A percentile compares a stretch with the other conserved stretches of the same genome.
These are phyloP conservation scores for Aspergillus spinulosporus DNA, from an alignment of 2,329 filamentous ascomycete genomes.

Conservation along the genomic window DNA sequence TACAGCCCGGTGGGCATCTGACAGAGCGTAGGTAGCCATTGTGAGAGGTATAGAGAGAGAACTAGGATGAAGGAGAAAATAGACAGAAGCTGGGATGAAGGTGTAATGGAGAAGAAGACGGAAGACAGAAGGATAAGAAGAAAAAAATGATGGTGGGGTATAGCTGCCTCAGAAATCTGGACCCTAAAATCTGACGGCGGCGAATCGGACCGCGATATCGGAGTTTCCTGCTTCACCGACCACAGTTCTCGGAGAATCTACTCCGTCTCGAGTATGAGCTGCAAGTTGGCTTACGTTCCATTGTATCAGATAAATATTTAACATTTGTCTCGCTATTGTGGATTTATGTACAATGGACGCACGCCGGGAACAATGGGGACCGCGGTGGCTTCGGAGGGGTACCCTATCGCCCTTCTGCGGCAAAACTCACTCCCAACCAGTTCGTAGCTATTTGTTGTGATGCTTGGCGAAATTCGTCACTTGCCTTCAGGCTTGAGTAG, in stretches of 20 bases:
- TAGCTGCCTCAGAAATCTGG: slow-evolving; percentile 17
- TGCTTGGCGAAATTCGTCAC: too few relatives aligned
- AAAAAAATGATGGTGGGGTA: slow-evolving; percentile 18
- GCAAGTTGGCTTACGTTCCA: not conserved
- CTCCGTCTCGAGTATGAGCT: not conserved
- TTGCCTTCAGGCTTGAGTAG: too few relatives aligned
- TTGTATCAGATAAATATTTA: not conserved
- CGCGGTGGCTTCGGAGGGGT: slow-evolving; percentile 19
- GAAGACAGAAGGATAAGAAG: slow-evolving; percentile 6
- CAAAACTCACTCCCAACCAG: not conserved
- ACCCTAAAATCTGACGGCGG: slow-evolving; percentile 3
- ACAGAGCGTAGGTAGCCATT: slow-evolving; percentile 62
- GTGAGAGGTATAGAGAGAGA: slow-evolving; percentile 21
- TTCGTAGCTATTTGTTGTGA: not conserved
- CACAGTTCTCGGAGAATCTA: not conserved
- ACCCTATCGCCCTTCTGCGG: not conserved
- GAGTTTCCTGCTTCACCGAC: slow-evolving; percentile 14
- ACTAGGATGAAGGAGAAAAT: slow-evolving; percentile 15
- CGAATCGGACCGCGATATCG: slow-evolving; percentile 18
- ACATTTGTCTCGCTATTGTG: not conserved
- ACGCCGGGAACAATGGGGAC: slow-evolving; percentile 11
- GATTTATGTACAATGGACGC: not conserved
- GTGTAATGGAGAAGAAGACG: slow-evolving; percentile 7
- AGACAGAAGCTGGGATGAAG: slow-evolving; percentile 8
- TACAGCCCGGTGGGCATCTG: slow-evolving; percentile 66